A percentile compares a stretch with the other conserved stretches of the same genome.
Evolutionary conservation across 2,329 filamentous ascomycete species (phyloP).

Genomic region (Lomentospora prolificans): DNA sequence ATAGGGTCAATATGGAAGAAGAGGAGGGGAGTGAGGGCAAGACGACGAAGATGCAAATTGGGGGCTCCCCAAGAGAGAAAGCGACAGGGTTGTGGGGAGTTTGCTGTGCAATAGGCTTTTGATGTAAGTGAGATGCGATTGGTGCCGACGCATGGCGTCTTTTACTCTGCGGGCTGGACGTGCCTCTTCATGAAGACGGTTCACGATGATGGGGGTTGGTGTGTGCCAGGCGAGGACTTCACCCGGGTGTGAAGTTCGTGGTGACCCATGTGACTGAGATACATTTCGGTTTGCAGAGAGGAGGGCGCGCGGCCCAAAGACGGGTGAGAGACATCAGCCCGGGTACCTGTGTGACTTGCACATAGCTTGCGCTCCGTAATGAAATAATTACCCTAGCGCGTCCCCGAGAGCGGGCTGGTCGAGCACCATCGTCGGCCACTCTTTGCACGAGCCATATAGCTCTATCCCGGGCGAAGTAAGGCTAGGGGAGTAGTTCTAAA

Average conservation of each 20-base stretch:
- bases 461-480: neutral
- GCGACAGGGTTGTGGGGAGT: neutral
- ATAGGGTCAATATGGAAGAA: constrained; percentile 7
- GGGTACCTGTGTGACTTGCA: no score
- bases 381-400: neutral
- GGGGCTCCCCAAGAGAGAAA: neutral
- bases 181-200: neutral
- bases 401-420: neutral
- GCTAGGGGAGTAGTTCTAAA: neutral
- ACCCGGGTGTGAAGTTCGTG: neutral
- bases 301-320: neutral
- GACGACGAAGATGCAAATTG: neutral
- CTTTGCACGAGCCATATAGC: neutral
- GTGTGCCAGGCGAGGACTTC: neutral
- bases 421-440: neutral
- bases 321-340: no score
- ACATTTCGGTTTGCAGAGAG: no score
- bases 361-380: no score
- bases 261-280: neutral
- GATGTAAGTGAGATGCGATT: neutral
- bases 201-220: neutral
- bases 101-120: neutral
- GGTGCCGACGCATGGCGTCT: neutral
- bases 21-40: neutral
- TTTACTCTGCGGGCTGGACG: neutral